phyloP scores from a whole-genome alignment of 2,329 filamentous ascomycete genomes.

The Rutstroemia sp. region DNA sequence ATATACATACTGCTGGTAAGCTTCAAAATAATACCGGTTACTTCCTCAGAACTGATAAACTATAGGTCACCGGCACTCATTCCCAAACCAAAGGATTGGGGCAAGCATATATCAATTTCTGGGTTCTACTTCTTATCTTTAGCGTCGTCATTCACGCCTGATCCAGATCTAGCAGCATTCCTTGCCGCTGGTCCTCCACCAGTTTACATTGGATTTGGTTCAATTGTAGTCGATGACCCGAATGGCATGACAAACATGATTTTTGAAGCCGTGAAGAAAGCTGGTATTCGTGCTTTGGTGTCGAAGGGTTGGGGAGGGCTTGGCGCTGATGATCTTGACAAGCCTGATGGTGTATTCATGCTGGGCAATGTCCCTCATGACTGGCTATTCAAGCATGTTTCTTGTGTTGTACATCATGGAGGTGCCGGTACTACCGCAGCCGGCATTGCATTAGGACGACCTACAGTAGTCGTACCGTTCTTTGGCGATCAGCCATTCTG shows the following conservation, averaged over 20 bases:
- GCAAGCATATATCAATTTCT: constrained; percentile 59
- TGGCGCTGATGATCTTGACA: constrained; percentile 59
- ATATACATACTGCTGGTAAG: constrained; percentile 79
- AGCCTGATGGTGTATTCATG: constrained; percentile 76
- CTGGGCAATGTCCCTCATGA: constrained; percentile 81
- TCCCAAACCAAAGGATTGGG: constrained; percentile 74
- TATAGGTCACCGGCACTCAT: constrained; percentile 63
- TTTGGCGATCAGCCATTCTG: constrained; percentile 82
- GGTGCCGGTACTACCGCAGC: constrained; percentile 84
- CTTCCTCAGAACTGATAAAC: constrained; percentile 3
- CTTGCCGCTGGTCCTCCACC: constrained; percentile 62
- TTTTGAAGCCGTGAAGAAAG: constrained; percentile 59
- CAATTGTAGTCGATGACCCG: constrained; percentile 73
- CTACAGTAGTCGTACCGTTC: constrained; percentile 79
- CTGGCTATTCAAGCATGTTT: constrained; percentile 78
- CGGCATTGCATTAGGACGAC: constrained; percentile 72
- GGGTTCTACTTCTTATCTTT: constrained; percentile 72
- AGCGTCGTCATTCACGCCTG: constrained; percentile 58
- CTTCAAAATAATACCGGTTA: not conserved
- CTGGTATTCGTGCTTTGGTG: constrained; percentile 70
- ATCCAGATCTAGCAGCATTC: constrained; percentile 57
- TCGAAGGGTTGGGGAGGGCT: constrained; percentile 87
- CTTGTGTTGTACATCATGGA: constrained; percentile 79
- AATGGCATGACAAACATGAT: constrained; percentile 63
- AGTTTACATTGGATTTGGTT: constrained; percentile 77